These are phyloP conservation scores for Colletotrichum salicis DNA, from an alignment of 2,329 filamentous ascomycete genomes.

Conservation along the genomic window DNA sequence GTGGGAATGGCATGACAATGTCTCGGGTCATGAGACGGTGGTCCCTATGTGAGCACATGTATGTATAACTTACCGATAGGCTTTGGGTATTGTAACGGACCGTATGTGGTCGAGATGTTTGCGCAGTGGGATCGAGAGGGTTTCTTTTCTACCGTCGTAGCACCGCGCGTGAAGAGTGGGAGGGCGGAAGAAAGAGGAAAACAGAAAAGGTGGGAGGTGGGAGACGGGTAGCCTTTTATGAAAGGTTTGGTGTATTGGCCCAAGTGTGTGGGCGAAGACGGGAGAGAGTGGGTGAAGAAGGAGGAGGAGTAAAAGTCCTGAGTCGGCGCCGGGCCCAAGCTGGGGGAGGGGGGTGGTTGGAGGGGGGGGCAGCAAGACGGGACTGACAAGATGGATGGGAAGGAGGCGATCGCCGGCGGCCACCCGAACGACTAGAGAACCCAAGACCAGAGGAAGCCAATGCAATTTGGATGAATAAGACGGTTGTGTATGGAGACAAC, in stretches of 20 bases:
- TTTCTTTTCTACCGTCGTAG: slow-evolving; percentile 35
- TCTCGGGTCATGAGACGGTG: slow-evolving; percentile 10
- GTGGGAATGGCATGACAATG: slow-evolving; percentile 4
- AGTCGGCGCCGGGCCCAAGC: slow-evolving; percentile 32
- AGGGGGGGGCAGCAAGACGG: background rate
- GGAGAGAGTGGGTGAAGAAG: slow-evolving; percentile 20
- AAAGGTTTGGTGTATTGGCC: slow-evolving; percentile 18
- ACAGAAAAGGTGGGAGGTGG: slow-evolving; percentile 21
- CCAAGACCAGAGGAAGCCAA: slow-evolving; percentile 21
- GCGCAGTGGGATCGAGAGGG: slow-evolving; percentile 36
- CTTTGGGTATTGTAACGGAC: slow-evolving; percentile 19
- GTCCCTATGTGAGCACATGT: slow-evolving; percentile 9
- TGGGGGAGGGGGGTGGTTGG: slow-evolving; percentile 25
- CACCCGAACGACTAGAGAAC: slow-evolving; percentile 10
- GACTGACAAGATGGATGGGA: background rate
- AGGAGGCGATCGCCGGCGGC: slow-evolving; percentile 15
- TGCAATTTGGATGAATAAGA: slow-evolving; percentile 28
- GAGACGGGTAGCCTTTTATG: slow-evolving; percentile 34
- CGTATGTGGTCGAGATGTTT: slow-evolving; percentile 17
- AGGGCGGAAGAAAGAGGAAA: slow-evolving; percentile 30
- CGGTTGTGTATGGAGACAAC: slow-evolving; percentile 24
- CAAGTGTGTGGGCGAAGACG: slow-evolving; percentile 19
- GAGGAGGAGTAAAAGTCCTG: slow-evolving; percentile 28
- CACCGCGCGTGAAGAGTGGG: slow-evolving; percentile 33
- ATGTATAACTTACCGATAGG: slow-evolving; percentile 28